Evolutionary conservation across 768 basidiomycete genomes (phyloP).

Genomic region (Hygrophoropsis aurantiaca): DNA sequence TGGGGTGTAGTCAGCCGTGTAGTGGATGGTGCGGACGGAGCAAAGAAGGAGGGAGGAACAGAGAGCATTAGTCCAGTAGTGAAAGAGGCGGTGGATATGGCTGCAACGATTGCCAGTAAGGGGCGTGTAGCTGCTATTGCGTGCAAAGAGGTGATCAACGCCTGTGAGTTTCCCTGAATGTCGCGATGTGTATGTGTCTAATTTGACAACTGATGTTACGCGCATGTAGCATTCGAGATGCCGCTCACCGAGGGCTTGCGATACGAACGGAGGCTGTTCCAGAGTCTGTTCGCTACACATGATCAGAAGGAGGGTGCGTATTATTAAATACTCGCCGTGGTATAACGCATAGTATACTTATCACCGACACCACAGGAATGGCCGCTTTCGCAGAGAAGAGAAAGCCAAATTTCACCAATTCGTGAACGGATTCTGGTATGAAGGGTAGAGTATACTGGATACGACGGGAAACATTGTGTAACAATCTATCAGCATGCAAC

Average conservation of each 20-base stretch:
- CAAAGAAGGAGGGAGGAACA: no score
- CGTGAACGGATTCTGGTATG: constrained; percentile 11
- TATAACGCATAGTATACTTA: constrained; percentile 7
- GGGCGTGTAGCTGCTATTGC: constrained; percentile 82
- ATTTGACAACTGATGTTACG: neutral
- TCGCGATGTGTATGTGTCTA: neutral
- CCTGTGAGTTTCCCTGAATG: constrained; percentile 44
- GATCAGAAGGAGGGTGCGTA: constrained; percentile 92
- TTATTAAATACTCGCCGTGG: neutral
- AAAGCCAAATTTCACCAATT: constrained; percentile 77
- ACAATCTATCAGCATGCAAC: no score
- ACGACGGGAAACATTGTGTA: no score
- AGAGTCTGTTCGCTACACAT: constrained; percentile 86
- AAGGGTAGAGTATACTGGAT: no score
- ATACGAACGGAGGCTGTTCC: constrained; percentile 89
- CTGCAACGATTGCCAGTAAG: constrained; percentile 76
- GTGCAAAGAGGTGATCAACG: constrained; percentile 92
- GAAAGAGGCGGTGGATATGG: constrained; percentile 82
- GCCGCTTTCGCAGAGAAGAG: constrained; percentile 92
- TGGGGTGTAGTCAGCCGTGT: constrained; percentile 90
- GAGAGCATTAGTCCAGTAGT: no score
- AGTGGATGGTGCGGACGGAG: constrained; percentile 71
- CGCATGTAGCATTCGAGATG: constrained; percentile 70
- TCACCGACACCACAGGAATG: constrained; percentile 65
- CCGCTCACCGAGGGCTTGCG: constrained; percentile 79